Evolutionary conservation across 352 stramenopile species (phyloP).

Genomic region (Pythium sukuiense): DNA sequence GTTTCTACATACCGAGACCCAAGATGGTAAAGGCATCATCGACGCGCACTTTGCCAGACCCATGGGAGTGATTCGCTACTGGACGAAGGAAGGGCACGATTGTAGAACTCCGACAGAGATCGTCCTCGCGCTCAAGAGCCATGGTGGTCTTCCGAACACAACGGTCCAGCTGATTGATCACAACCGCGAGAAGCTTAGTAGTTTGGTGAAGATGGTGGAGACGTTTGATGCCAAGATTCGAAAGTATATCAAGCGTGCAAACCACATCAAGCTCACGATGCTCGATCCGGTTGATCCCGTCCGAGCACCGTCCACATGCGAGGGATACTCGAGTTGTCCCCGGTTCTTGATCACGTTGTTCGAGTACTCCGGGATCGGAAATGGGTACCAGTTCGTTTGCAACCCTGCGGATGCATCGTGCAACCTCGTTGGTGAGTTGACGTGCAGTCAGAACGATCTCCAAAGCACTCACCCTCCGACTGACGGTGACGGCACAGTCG

Average conservation of each 20-base stretch:
- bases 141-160: constrained; percentile 28
- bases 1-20: constrained; percentile 35
- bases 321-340: neutral
- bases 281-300: neutral
- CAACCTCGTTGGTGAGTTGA: too few species aligned
- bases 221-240: neutral
- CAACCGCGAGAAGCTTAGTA: constrained; percentile 5
- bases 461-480: too few species aligned
- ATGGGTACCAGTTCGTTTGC: neutral
- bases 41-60: constrained; percentile 27
- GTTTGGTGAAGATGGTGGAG: too few species aligned
- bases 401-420: too few species aligned
- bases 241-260: constrained; percentile 1
- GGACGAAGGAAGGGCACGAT: neutral
- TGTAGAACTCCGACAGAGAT: constrained; percentile 21
- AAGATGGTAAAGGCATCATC: constrained; percentile 25
- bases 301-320: neutral
- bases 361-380: neutral
- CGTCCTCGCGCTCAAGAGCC: constrained; percentile 22
- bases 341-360: neutral
- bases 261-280: neutral
- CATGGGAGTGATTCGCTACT: neutral
- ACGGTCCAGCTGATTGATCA: constrained; percentile 28
- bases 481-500: too few species aligned
- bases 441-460: too few species aligned